Evolutionary conservation across 2,329 filamentous ascomycete species (phyloP).

Genomic region (Myriangium duriaei): DNA sequence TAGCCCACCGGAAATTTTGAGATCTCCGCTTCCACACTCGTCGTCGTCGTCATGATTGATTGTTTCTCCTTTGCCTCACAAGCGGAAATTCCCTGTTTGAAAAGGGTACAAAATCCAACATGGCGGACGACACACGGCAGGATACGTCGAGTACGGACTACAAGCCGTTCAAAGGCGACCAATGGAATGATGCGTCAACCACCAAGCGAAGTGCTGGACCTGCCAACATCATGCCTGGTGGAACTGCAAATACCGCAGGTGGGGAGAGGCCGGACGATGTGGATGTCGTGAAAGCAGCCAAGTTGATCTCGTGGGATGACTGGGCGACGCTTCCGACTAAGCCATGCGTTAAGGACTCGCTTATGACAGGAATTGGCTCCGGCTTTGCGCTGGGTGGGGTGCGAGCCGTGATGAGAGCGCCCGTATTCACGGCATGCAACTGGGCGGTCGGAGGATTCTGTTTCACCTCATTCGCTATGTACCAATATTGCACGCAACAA

Average conservation of each 20-base stretch:
- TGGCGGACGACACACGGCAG: conserved; percentile 36
- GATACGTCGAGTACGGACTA: conserved; percentile 10
- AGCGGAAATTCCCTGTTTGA: too few species aligned
- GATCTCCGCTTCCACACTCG: not conserved
- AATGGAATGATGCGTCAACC: conserved; percentile 21
- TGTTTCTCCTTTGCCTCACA: too few species aligned
- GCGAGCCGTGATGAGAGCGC: conserved; percentile 53
- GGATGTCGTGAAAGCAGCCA: conserved; percentile 44
- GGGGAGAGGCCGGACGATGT: conserved; percentile 46
- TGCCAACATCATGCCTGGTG: conserved; percentile 43
- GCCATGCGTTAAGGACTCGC: conserved; percentile 72
- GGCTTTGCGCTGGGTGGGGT: conserved; percentile 66
- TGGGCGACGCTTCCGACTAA: conserved; percentile 61
- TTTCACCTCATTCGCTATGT: conserved; percentile 55
- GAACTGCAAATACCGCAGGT: conserved; percentile 47
- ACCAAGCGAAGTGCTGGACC: conserved; percentile 28
- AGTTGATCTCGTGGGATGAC: conserved; percentile 54
- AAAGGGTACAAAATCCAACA: too few species aligned
- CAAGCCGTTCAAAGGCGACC: conserved; percentile 22
- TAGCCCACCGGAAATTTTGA: not conserved
- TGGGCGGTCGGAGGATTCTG: conserved; percentile 76
- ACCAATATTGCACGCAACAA: conserved; percentile 72
- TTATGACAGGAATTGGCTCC: conserved; percentile 69
- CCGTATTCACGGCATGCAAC: conserved; percentile 58
- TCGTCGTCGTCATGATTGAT: not conserved